Conservation (phyloP, 2,329 filamentous ascomycete genomes). For the Trichocomaceae sp. region DNA sequence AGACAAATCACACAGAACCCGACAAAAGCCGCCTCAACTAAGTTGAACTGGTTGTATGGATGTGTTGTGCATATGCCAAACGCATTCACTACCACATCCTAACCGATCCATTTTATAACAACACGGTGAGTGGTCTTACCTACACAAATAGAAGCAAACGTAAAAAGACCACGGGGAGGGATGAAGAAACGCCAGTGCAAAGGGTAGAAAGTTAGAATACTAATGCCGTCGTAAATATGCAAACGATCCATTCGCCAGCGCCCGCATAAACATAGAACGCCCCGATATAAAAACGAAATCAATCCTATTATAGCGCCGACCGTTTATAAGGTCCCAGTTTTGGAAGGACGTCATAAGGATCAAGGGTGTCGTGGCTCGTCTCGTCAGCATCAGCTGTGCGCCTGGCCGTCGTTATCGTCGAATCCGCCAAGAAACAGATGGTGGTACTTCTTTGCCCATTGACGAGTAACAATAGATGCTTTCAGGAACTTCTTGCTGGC, state of each 20-base stretch:
- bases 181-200: constrained; percentile 15
- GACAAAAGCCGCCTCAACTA: constrained; percentile 8
- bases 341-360: constrained; percentile 12
- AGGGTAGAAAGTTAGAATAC: constrained; percentile 16
- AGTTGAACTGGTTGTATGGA: constrained; percentile 1
- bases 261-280: constrained; percentile 15
- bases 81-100: neutral
- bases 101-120: neutral
- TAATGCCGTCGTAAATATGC: constrained; percentile 37
- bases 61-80: neutral
- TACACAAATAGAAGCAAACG: neutral
- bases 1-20: constrained; percentile 8
- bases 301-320: constrained; percentile 12
- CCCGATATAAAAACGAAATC: constrained; percentile 15
- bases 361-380: constrained; percentile 13
- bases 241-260: constrained; percentile 19
- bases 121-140: neutral
- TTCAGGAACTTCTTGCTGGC: constrained; percentile 99
- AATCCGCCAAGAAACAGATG: constrained; percentile 31
- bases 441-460: constrained; percentile 82
- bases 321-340: constrained; percentile 9
- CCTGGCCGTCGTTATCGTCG: constrained; percentile 19
- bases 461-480: constrained; percentile 82
- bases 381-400: neutral
- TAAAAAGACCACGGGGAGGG: neutral